phyloP scores from a whole-genome alignment of 768 basidiomycete genomes.

The Mycena rosella region DNA sequence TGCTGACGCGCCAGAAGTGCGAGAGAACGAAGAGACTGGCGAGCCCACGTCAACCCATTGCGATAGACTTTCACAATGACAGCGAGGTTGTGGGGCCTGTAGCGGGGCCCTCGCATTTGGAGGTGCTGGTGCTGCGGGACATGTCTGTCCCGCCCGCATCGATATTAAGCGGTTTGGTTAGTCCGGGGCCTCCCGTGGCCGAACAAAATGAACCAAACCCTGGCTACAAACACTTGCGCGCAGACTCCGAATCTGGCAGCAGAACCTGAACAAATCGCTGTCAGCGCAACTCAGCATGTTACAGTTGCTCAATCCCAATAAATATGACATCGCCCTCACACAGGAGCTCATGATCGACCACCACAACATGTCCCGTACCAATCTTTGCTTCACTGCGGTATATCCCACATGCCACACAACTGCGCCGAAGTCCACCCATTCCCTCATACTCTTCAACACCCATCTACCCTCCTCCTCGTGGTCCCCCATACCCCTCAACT shows the following conservation, averaged over 20 bases:
- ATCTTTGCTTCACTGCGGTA: conserved; percentile 30
- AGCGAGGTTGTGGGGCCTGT: too few relatives aligned
- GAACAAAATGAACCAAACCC: background rate
- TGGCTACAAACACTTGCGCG: conserved; percentile 36
- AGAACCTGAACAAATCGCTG: conserved; percentile 44
- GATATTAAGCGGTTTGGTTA: too few relatives aligned
- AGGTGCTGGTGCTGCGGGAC: too few relatives aligned
- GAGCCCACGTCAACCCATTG: too few relatives aligned
- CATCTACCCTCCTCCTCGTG: conserved; percentile 11
- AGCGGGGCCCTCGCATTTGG: too few relatives aligned
- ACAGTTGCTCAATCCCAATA: background rate
- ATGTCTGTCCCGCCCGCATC: too few relatives aligned
- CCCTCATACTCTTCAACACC: conserved; percentile 19
- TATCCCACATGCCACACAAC: conserved; percentile 42
- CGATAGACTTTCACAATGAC: too few relatives aligned
- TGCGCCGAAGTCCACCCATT: background rate
- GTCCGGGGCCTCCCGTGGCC: background rate
- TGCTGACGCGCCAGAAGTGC: too few relatives aligned
- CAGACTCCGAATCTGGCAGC: conserved; percentile 40
- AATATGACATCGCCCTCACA: conserved; percentile 39
- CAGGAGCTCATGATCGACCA: conserved; percentile 35
- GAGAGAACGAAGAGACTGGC: too few relatives aligned
- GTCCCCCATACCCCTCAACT: background rate
- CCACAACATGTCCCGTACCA: conserved; percentile 17
- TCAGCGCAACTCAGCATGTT: conserved; percentile 20